Evolutionary conservation across 768 basidiomycete genomes (phyloP).

Genomic region (Auriscalpium microsporum): DNA sequence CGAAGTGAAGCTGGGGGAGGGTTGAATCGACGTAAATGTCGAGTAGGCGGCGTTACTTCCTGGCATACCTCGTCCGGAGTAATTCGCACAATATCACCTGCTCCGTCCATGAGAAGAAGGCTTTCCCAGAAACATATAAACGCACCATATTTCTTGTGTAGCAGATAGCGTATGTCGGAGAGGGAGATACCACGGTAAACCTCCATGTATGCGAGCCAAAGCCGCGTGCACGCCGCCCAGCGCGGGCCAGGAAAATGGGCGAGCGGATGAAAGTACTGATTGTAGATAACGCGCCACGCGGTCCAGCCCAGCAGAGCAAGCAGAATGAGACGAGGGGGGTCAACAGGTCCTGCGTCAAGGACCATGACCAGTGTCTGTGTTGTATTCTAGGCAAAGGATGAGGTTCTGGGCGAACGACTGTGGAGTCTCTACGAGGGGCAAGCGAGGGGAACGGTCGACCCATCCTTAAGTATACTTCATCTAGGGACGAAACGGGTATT

Average conservation of each 20-base stretch:
- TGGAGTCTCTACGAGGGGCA: too few relatives aligned
- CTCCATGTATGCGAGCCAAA: conserved; percentile 4
- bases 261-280: background rate
- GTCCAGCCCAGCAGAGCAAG: background rate
- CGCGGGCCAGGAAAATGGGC: conserved; percentile 1
- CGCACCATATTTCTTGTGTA: conserved; percentile 3
- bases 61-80: conserved; percentile 1
- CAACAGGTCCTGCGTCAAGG: too few relatives aligned
- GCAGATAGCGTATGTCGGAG: background rate
- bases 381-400: too few relatives aligned
- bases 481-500: too few relatives aligned
- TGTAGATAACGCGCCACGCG: background rate
- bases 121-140: background rate
- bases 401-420: too few relatives aligned
- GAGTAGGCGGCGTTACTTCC: background rate
- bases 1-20: background rate
- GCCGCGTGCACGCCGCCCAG: background rate
- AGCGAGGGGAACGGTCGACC: too few relatives aligned
- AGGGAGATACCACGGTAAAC: background rate
- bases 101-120: too few relatives aligned
- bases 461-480: too few relatives aligned
- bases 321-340: too few relatives aligned
- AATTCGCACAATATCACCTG: conserved; percentile 1
- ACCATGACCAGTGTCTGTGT: too few relatives aligned
- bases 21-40: too few relatives aligned